These are phyloP conservation scores for Wickerhamomyces silvicola DNA, from an alignment of 805 yeast genomes.

Conservation along the genomic window DNA sequence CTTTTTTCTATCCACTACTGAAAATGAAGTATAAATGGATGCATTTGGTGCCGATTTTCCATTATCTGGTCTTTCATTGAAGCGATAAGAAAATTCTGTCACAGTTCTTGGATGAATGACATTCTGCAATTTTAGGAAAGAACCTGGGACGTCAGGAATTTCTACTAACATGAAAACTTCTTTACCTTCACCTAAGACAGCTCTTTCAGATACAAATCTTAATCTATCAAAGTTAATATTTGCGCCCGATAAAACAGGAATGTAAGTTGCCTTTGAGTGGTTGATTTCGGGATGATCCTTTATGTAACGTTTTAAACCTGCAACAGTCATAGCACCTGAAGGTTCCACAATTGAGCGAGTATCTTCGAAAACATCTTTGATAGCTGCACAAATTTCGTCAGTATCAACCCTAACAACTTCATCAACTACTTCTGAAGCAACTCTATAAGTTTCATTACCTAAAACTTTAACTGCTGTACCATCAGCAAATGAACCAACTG, in stretches of 20 bases:
- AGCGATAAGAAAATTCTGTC: constrained; percentile 92
- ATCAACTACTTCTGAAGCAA: constrained; percentile 75
- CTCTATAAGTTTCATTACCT: constrained; percentile 88
- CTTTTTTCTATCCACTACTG: constrained; percentile 65
- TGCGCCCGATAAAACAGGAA: constrained; percentile 90
- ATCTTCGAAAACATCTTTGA: constrained; percentile 93
- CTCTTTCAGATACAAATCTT: constrained; percentile 94
- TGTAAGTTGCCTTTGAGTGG: constrained; percentile 64
- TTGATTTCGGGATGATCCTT: constrained; percentile 61
- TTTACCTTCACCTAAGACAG: constrained; percentile 96
- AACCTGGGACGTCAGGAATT: constrained; percentile 91
- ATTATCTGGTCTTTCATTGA: constrained; percentile 36
- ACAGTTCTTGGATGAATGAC: constrained; percentile 82
- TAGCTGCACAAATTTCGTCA: constrained; percentile 95
- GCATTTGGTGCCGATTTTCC: constrained; percentile 40
- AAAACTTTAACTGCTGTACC: constrained; percentile 92
- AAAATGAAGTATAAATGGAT: constrained; percentile 81
- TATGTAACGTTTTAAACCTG: constrained; percentile 85
- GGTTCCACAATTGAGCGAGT: constrained; percentile 94
- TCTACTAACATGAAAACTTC: constrained; percentile 89
- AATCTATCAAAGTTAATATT: constrained; percentile 97
- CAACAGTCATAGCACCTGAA: constrained; percentile 93
- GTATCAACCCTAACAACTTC: constrained; percentile 81
- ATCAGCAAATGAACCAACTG: constrained; percentile 97
- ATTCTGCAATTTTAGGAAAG: constrained; percentile 70